A percentile compares a stretch with the other conserved stretches of the same genome.
phyloP scores from a whole-genome alignment of 192 early-diverging fungal genomes.

The Coemansia sp. region DNA sequence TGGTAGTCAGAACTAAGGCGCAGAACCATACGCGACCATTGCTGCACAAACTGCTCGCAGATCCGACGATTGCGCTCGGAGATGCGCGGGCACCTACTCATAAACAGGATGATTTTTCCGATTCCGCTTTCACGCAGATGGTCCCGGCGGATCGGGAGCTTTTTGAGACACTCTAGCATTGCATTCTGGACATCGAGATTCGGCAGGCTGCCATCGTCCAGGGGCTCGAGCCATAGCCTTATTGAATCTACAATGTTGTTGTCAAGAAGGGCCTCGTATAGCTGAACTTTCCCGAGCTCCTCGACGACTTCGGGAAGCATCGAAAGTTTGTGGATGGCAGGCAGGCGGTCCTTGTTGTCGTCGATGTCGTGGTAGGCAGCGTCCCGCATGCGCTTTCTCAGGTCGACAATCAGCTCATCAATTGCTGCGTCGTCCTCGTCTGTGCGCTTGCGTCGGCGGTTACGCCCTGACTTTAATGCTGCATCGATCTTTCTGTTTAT shows the following conservation, averaged over 20 bases:
- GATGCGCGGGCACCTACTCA: slow-evolving; percentile 84
- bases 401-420: slow-evolving; percentile 53
- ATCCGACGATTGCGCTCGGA: slow-evolving; percentile 65
- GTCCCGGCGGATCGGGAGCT: slow-evolving; percentile 72
- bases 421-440: slow-evolving; percentile 53
- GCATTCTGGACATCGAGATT: slow-evolving; percentile 85
- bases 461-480: slow-evolving; percentile 40
- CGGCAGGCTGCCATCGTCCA: slow-evolving; percentile 86
- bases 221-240: slow-evolving; percentile 87
- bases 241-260: slow-evolving; percentile 84
- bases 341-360: slow-evolving; percentile 54
- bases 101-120: slow-evolving; percentile 86
- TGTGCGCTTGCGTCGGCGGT: slow-evolving; percentile 47
- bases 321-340: slow-evolving; percentile 55
- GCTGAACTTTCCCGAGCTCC: slow-evolving; percentile 55
- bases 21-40: slow-evolving; percentile 86
- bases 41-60: slow-evolving; percentile 79
- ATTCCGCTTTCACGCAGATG: slow-evolving; percentile 82
- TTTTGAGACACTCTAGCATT: slow-evolving; percentile 71
- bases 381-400: slow-evolving; percentile 57
- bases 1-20: slow-evolving; percentile 75
- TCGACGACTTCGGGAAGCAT: slow-evolving; percentile 54
- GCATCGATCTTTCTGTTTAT: slow-evolving; percentile 50
- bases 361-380: slow-evolving; percentile 55
- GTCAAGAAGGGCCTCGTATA: slow-evolving; percentile 78